A percentile compares a stretch with the other conserved stretches of the same genome.
Conservation (phyloP, 768 basidiomycete species). For the Sutorius australiensis region DNA sequence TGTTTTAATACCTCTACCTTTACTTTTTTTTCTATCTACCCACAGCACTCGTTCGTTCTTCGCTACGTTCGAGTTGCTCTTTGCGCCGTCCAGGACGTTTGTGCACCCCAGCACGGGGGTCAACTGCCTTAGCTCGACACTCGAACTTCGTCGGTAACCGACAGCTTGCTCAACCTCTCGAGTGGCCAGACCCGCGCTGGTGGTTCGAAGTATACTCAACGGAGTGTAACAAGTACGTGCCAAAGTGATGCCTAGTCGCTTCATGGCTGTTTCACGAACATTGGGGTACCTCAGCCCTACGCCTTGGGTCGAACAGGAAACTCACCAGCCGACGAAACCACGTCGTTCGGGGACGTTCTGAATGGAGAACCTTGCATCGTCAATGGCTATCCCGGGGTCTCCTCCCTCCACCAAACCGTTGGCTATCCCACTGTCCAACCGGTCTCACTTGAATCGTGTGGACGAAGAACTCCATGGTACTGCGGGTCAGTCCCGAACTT, state of each 20-base stretch:
- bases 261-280: not conserved
- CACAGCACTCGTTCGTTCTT: not conserved
- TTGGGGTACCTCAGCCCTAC: not conserved
- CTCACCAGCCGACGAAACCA: not conserved
- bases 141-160: not conserved
- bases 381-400: not conserved
- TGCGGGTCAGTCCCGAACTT: slow-evolving; percentile 11
- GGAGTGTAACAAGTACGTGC: not conserved
- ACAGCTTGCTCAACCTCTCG: not conserved
- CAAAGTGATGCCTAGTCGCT: not conserved
- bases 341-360: not conserved
- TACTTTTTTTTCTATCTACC: not conserved
- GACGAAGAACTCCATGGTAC: slow-evolving; percentile 23
- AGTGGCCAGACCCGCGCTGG: not conserved
- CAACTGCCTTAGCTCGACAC: not conserved
- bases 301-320: not conserved
- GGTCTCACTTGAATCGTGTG: slow-evolving; percentile 16
- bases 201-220: not conserved
- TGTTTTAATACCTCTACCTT: not conserved
- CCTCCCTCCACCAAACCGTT: slow-evolving; percentile 1
- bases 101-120: no score
- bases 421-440: slow-evolving; percentile 9
- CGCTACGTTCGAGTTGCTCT: no score
- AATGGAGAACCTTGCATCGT: slow-evolving; percentile 15
- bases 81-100: not conserved